A percentile compares a stretch with the other conserved stretches of the same genome.
phyloP scores from a whole-genome alignment of 2,329 filamentous ascomycete genomes.

The Hortaea sp. region DNA sequence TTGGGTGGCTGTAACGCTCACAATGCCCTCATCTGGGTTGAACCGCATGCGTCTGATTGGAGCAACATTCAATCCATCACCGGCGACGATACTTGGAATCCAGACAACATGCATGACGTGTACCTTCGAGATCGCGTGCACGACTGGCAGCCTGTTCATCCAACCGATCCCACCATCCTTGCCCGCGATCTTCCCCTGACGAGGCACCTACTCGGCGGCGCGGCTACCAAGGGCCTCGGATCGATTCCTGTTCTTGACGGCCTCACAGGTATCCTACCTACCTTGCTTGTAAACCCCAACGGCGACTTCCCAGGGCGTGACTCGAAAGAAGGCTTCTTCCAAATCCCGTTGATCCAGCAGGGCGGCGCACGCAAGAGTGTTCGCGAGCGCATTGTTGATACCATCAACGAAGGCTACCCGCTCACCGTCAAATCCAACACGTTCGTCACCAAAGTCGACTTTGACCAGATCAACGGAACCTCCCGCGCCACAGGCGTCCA shows the following conservation, averaged over 20 bases:
- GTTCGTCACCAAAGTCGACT: conserved; percentile 56
- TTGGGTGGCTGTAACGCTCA: conserved; percentile 52
- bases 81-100: conserved; percentile 49
- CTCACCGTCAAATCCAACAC: conserved; percentile 51
- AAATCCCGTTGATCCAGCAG: conserved; percentile 48
- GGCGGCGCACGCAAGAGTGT: conserved; percentile 43
- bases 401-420: conserved; percentile 40
- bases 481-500: conserved; percentile 39
- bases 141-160: too few species aligned
- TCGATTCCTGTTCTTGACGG: conserved; percentile 31
- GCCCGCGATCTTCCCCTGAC: too few species aligned
- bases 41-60: conserved; percentile 51
- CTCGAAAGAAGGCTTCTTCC: conserved; percentile 40
- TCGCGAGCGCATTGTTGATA: conserved; percentile 46
- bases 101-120: conserved; percentile 48
- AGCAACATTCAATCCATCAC: conserved; percentile 48
- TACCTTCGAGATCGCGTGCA: conserved; percentile 43
- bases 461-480: conserved; percentile 46
- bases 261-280: conserved; percentile 24
- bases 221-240: too few species aligned
- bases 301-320: conserved; percentile 33
- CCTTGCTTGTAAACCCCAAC: conserved; percentile 39
- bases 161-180: too few species aligned
- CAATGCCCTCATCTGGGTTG: conserved; percentile 50
- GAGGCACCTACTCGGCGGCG: too few species aligned